Conservation (phyloP, 768 basidiomycete genomes). For the Rossbeevera mucosa region DNA sequence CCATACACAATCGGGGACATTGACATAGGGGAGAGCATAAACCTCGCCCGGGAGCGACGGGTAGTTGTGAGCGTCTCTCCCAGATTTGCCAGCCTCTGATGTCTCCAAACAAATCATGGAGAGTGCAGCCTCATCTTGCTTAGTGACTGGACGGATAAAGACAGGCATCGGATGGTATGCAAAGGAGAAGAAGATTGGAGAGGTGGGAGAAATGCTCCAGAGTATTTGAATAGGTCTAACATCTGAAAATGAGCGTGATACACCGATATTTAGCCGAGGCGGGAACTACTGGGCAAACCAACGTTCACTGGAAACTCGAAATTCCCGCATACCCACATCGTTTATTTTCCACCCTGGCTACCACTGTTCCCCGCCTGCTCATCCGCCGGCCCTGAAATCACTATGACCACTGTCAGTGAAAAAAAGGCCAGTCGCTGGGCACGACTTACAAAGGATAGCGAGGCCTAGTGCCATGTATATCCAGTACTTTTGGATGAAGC, state of each 20-base stretch:
- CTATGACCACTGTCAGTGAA: conserved; percentile 8
- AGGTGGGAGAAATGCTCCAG: neutral
- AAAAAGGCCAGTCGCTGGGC: neutral
- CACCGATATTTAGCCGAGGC: conserved; percentile 16
- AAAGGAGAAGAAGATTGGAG: neutral
- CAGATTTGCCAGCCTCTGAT: conserved; percentile 64
- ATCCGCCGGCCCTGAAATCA: conserved; percentile 29
- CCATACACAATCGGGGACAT: conserved; percentile 56
- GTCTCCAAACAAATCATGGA: conserved; percentile 74
- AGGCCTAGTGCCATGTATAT: conserved; percentile 64
- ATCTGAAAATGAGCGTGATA: conserved; percentile 13
- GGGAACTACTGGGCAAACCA: conserved; percentile 1
- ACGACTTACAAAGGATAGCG: conserved; percentile 52
- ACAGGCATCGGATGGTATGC: conserved; percentile 29
- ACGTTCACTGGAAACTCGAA: neutral
- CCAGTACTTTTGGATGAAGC: conserved; percentile 90
- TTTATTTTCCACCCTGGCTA: conserved; percentile 25
- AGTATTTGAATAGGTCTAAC: conserved; percentile 3
- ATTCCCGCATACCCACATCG: neutral
- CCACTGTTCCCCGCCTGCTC: conserved; percentile 20
- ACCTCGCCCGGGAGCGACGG: conserved; percentile 65
- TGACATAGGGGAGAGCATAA: conserved; percentile 73
- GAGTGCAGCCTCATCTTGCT: conserved; percentile 51
- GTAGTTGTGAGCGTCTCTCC: conserved; percentile 55
- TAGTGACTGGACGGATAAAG: conserved; percentile 52